These are phyloP conservation scores for Candida railenensis DNA, from an alignment of 805 yeast genomes.

Conservation along the genomic window DNA sequence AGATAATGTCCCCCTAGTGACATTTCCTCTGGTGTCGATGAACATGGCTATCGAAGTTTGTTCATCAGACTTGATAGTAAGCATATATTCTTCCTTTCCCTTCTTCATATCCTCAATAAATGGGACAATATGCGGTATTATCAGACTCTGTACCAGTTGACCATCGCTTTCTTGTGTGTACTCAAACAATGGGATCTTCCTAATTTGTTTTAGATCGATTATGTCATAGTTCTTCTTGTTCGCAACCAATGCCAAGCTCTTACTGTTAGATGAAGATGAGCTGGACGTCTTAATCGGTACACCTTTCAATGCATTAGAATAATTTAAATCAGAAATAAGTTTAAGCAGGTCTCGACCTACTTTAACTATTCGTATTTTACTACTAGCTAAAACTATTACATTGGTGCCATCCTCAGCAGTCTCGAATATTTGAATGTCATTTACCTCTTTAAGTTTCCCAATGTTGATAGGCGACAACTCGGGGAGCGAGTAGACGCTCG, in stretches of 20 bases:
- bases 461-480: constrained; percentile 37
- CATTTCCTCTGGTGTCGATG: constrained; percentile 37
- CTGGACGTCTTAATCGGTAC: constrained; percentile 18
- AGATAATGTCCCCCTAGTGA: constrained; percentile 39
- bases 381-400: constrained; percentile 28
- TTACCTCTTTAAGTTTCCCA: constrained; percentile 36
- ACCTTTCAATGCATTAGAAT: constrained; percentile 25
- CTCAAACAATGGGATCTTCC: constrained; percentile 36
- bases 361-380: constrained; percentile 31
- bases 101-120: constrained; percentile 16
- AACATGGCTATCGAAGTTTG: constrained; percentile 40
- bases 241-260: constrained; percentile 27
- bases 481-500: constrained; percentile 30
- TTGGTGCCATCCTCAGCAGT: constrained; percentile 10
- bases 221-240: constrained; percentile 33
- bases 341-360: constrained; percentile 24
- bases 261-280: not conserved
- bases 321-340: constrained; percentile 33
- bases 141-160: too few relatives aligned
- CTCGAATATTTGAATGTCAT: constrained; percentile 24
- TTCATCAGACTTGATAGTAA: constrained; percentile 33
- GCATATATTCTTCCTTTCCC: constrained; percentile 22
- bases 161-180: constrained; percentile 17
- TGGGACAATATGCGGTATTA: constrained; percentile 22
- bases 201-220: constrained; percentile 30